These are phyloP conservation scores for Phytophthora niederhauseri DNA, from an alignment of 352 stramenopile species.

Conservation along the genomic window DNA sequence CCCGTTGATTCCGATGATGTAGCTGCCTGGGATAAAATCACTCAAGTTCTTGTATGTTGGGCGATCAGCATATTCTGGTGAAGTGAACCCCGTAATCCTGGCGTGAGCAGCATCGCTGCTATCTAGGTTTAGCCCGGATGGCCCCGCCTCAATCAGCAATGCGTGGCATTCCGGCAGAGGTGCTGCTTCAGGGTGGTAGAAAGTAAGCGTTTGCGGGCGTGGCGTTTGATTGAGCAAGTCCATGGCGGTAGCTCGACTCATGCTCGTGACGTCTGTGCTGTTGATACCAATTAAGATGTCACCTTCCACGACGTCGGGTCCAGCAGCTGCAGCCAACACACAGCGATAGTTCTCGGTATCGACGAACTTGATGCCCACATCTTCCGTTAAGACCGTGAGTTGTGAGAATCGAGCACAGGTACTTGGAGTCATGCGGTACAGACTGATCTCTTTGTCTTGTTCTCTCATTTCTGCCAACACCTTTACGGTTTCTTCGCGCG, in stretches of 20 bases:
- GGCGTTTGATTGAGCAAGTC: slow-evolving; percentile 33
- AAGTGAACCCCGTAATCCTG: slow-evolving; percentile 54
- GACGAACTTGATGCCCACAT: slow-evolving; percentile 32
- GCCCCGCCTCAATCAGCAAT: slow-evolving; percentile 44
- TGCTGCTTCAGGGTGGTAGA: slow-evolving; percentile 24
- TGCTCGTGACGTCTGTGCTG: slow-evolving; percentile 41
- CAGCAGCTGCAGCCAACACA: slow-evolving; percentile 32
- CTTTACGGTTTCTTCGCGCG: slow-evolving; percentile 46
- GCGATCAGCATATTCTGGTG: slow-evolving; percentile 38
- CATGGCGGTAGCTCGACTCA: slow-evolving; percentile 39
- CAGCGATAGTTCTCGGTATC: slow-evolving; percentile 46
- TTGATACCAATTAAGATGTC: slow-evolving; percentile 61
- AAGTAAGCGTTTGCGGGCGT: slow-evolving; percentile 45
- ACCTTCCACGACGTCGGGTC: slow-evolving; percentile 27
- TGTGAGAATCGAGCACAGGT: slow-evolving; percentile 38
- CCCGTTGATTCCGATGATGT: slow-evolving; percentile 71
- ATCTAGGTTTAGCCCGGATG: slow-evolving; percentile 62
- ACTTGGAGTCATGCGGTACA: slow-evolving; percentile 45
- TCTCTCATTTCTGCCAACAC: slow-evolving; percentile 44
- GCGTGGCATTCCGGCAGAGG: slow-evolving; percentile 49
- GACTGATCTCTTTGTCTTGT: slow-evolving; percentile 58
- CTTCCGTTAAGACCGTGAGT: slow-evolving; percentile 22
- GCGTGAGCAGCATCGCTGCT: slow-evolving; percentile 32
- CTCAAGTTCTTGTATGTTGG: slow-evolving; percentile 42
- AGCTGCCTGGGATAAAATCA: slow-evolving; percentile 51